Evolutionary conservation across 1,139 yeast genomes (phyloP).

Genomic region (Lodderomyces jiufengensis): DNA sequence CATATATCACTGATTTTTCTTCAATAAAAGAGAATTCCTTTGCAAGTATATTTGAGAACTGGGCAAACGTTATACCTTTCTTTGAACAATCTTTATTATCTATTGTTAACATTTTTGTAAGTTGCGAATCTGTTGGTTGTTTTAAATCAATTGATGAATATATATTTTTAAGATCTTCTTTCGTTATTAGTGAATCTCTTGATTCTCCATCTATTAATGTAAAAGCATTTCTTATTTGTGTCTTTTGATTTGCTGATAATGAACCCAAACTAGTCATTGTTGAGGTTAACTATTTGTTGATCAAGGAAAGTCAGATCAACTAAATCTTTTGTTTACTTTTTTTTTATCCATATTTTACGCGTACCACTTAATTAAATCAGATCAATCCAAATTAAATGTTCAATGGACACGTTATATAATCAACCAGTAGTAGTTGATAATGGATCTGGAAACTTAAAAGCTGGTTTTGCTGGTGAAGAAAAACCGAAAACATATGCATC

Average conservation of each 20-base stretch:
- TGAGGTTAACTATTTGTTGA: not conserved
- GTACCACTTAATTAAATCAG: not conserved
- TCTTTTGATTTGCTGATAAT: constrained; percentile 40
- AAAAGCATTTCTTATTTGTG: constrained; percentile 47
- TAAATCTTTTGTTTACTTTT: constrained; percentile 7
- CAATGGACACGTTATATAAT: constrained; percentile 40
- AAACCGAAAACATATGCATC: constrained; percentile 58
- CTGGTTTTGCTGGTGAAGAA: constrained; percentile 94
- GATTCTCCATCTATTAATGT: constrained; percentile 76
- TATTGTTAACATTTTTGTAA: constrained; percentile 46
- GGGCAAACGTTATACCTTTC: constrained; percentile 61
- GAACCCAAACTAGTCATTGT: constrained; percentile 24
- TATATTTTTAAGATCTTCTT: constrained; percentile 55
- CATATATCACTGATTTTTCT: constrained; percentile 53
- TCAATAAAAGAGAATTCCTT: constrained; percentile 56
- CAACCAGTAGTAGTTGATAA: constrained; percentile 92
- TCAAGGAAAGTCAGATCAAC: not conserved
- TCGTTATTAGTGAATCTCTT: constrained; percentile 65
- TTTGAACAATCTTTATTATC: constrained; percentile 18
- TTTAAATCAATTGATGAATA: constrained; percentile 47
- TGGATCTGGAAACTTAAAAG: constrained; percentile 86
- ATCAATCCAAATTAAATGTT: not conserved
- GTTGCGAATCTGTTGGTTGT: constrained; percentile 40
- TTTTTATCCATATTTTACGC: constrained; percentile 1
- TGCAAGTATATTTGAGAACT: constrained; percentile 68